These are phyloP conservation scores for Cladophialophora carrionii DNA, from an alignment of 2,329 filamentous ascomycete species.

Conservation along the genomic window DNA sequence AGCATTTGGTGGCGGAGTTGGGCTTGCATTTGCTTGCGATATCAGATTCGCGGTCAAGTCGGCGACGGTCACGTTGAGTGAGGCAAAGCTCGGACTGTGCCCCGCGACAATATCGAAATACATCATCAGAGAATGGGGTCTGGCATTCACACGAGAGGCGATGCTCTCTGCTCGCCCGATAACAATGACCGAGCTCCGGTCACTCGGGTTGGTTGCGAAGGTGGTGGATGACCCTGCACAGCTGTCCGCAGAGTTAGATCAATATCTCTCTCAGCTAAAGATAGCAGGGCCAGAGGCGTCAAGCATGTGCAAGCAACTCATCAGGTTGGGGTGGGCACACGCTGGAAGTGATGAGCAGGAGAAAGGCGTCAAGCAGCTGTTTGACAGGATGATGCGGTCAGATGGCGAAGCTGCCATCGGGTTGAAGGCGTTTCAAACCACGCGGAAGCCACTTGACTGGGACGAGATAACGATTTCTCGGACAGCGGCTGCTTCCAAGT, in stretches of 20 bases:
- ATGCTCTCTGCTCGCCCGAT: constrained; percentile 46
- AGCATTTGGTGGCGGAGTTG: constrained; percentile 51
- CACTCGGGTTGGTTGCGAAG: constrained; percentile 33
- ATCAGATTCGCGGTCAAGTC: constrained; percentile 39
- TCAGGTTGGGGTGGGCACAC: constrained; percentile 39
- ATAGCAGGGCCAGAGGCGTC: constrained; percentile 42
- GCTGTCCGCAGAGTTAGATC: constrained; percentile 38
- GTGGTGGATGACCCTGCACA: constrained; percentile 35
- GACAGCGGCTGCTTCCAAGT: constrained; percentile 4
- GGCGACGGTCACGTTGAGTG: constrained; percentile 44
- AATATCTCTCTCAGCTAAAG: constrained; percentile 37
- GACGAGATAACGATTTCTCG: constrained; percentile 27
- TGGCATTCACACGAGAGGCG: constrained; percentile 45
- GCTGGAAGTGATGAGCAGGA: constrained; percentile 33
- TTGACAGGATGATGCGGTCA: constrained; percentile 41
- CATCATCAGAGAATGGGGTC: constrained; percentile 47
- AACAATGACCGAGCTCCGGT: constrained; percentile 39
- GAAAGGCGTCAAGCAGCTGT: constrained; percentile 37
- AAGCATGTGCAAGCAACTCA: constrained; percentile 44
- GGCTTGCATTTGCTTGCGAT: constrained; percentile 51
- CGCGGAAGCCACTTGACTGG: constrained; percentile 38
- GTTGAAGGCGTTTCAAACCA: constrained; percentile 38
- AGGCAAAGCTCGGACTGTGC: constrained; percentile 48
- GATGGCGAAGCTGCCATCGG: constrained; percentile 38
- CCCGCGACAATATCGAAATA: constrained; percentile 49